Evolutionary conservation across 2,329 filamentous ascomycete species (phyloP).

Genomic region (Cladophialophora yegresii): DNA sequence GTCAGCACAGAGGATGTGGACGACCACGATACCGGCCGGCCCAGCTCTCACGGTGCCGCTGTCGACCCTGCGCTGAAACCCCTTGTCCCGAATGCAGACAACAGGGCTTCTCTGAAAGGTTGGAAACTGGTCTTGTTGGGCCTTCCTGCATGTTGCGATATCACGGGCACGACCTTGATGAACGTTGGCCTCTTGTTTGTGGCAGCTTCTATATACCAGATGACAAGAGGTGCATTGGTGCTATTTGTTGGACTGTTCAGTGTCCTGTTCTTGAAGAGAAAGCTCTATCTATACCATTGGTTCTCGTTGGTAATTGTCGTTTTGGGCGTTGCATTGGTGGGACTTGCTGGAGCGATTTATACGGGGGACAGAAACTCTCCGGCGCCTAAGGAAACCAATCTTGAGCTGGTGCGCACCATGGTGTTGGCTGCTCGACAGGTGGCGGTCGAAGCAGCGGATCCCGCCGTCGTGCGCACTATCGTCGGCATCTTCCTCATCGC

Average conservation of each 20-base stretch:
- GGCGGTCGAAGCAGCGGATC: conserved; percentile 48
- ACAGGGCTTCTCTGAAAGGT: conserved; percentile 65
- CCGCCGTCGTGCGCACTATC: conserved; percentile 67
- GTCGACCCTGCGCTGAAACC: conserved; percentile 56
- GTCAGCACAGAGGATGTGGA: conserved; percentile 54
- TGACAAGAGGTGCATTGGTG: conserved; percentile 92
- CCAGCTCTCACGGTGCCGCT: conserved; percentile 47
- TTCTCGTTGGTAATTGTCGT: conserved; percentile 83
- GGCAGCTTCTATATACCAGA: conserved; percentile 95
- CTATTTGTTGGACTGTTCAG: conserved; percentile 96
- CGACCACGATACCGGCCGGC: conserved; percentile 48
- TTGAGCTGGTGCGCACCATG: conserved; percentile 37
- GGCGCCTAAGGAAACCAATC: conserved; percentile 41
- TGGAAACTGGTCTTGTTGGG: conserved; percentile 73
- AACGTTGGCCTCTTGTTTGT: conserved; percentile 93
- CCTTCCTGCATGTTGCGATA: conserved; percentile 88
- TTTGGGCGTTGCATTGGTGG: conserved; percentile 82
- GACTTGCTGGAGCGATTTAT: conserved; percentile 81
- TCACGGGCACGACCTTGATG: conserved; percentile 94
- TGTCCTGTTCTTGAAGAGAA: conserved; percentile 81
- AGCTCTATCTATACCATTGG: conserved; percentile 88
- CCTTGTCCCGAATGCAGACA: conserved; percentile 55
- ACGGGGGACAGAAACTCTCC: conserved; percentile 51
- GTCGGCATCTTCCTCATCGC: conserved; percentile 89
- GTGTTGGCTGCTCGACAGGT: conserved; percentile 44